phyloP scores from a whole-genome alignment of 306 rosid species.

The Trichosanthes truncata region DNA sequence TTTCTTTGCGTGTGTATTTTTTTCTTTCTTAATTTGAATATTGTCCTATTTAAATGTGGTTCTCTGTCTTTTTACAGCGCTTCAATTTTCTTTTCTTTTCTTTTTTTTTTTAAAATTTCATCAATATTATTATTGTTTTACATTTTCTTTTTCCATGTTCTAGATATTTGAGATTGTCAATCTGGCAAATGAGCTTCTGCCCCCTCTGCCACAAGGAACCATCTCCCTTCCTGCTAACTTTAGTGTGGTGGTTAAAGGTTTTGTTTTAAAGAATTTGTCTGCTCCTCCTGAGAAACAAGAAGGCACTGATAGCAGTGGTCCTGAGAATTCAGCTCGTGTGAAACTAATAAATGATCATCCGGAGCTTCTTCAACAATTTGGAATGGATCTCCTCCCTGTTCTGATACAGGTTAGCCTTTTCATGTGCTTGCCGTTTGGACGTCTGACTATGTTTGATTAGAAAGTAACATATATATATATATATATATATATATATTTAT shows the following conservation, averaged over 20 bases:
- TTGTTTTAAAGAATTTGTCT: constrained; percentile 47
- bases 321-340: constrained; percentile 75
- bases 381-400: constrained; percentile 86
- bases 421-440: background rate
- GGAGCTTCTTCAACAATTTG: constrained; percentile 80
- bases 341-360: constrained; percentile 79
- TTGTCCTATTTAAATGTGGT: too few species aligned
- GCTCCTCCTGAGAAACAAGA: constrained; percentile 62
- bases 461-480: background rate
- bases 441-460: background rate
- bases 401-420: constrained; percentile 53
- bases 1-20: too few species aligned
- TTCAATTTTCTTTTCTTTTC: too few species aligned
- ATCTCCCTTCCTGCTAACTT: constrained; percentile 62
- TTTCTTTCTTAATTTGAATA: too few species aligned
- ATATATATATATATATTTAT: background rate
- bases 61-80: too few species aligned
- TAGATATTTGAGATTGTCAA: constrained; percentile 94
- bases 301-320: constrained; percentile 45
- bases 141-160: background rate
- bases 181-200: constrained; percentile 85
- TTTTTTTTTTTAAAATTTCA: too few species aligned
- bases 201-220: constrained; percentile 85
- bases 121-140: background rate
- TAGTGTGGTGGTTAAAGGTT: constrained; percentile 60